A percentile compares a stretch with the other conserved stretches of the same genome.
These are phyloP conservation scores for Teratosphaeria viscida DNA, from an alignment of 2,329 filamentous ascomycete genomes.

Conservation along the genomic window DNA sequence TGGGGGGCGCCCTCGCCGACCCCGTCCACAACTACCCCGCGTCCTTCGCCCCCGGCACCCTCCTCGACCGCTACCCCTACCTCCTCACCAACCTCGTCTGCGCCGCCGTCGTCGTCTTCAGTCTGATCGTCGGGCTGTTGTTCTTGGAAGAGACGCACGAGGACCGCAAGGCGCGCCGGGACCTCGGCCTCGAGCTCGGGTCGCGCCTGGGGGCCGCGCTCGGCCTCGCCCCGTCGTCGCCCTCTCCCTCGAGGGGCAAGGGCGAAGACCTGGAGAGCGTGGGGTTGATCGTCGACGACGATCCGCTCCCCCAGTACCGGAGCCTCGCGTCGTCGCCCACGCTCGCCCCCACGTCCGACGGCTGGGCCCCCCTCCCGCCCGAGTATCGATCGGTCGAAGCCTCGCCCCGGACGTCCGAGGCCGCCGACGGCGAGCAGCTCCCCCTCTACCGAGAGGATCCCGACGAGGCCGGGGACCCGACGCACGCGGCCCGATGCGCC, in stretches of 20 bases:
- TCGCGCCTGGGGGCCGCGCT: conserved; percentile 18
- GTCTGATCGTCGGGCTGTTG: conserved; percentile 67
- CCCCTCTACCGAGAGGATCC: not conserved
- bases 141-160: conserved; percentile 93
- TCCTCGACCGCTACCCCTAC: conserved; percentile 84
- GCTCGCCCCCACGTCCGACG: conserved; percentile 23
- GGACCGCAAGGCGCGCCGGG: conserved; percentile 64
- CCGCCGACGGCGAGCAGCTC: not conserved
- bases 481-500: conserved; percentile 7
- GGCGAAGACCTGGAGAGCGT: conserved; percentile 47
- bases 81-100: conserved; percentile 88
- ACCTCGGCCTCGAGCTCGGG: conserved; percentile 67
- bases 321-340: conserved; percentile 46
- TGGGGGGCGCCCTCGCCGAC: conserved; percentile 80
- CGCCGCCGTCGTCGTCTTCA: conserved; percentile 63
- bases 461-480: not conserved
- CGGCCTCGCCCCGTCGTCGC: not conserved
- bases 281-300: conserved; percentile 51
- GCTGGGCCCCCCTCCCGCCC: conserved; percentile 13
- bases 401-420: conserved; percentile 16
- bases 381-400: conserved; percentile 24
- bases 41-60: conserved; percentile 59
- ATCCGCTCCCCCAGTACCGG: conserved; percentile 59
- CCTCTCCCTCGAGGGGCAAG: conserved; percentile 27
- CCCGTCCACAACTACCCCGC: conserved; percentile 73